A percentile compares a stretch with the other conserved stretches of the same genome.
phyloP scores from a whole-genome alignment of 768 basidiomycete species.

The Pulveroboletus sp. region DNA sequence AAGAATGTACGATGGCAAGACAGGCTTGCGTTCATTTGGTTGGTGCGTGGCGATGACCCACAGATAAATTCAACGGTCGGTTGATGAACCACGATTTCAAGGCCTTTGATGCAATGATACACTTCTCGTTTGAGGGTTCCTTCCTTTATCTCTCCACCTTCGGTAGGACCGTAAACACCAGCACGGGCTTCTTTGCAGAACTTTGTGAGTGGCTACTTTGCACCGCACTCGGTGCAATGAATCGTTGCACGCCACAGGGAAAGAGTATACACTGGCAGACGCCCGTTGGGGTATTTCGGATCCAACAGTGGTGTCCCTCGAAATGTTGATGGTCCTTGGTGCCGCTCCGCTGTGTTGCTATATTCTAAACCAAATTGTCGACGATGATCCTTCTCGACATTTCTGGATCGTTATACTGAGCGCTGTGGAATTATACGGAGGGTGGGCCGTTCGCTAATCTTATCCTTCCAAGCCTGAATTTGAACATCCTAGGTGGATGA shows the following conservation, averaged over 20 bases:
- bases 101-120: slow-evolving; percentile 81
- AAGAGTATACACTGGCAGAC: slow-evolving; percentile 78
- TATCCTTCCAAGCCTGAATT: neutral
- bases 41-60: slow-evolving; percentile 50
- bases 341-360: slow-evolving; percentile 74
- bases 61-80: neutral
- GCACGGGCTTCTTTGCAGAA: slow-evolving; percentile 65
- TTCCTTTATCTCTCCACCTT: slow-evolving; percentile 78
- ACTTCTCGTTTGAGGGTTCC: slow-evolving; percentile 76
- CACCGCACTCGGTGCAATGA: neutral
- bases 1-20: slow-evolving; percentile 64
- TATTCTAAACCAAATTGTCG: slow-evolving; percentile 62
- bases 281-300: slow-evolving; percentile 80
- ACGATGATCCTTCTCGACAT: slow-evolving; percentile 56
- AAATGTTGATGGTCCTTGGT: slow-evolving; percentile 75
- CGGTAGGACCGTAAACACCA: slow-evolving; percentile 71
- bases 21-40: slow-evolving; percentile 72
- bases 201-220: slow-evolving; percentile 52
- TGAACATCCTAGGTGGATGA: slow-evolving; percentile 64
- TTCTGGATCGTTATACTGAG: slow-evolving; percentile 75
- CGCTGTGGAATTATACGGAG: slow-evolving; percentile 77
- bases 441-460: slow-evolving; percentile 38
- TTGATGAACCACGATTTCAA: slow-evolving; percentile 23
- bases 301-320: slow-evolving; percentile 77
- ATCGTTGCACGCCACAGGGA: slow-evolving; percentile 48